Base-by-base conservation (phyloP, 164 flowering plant species). In the Piper betle region DNA sequence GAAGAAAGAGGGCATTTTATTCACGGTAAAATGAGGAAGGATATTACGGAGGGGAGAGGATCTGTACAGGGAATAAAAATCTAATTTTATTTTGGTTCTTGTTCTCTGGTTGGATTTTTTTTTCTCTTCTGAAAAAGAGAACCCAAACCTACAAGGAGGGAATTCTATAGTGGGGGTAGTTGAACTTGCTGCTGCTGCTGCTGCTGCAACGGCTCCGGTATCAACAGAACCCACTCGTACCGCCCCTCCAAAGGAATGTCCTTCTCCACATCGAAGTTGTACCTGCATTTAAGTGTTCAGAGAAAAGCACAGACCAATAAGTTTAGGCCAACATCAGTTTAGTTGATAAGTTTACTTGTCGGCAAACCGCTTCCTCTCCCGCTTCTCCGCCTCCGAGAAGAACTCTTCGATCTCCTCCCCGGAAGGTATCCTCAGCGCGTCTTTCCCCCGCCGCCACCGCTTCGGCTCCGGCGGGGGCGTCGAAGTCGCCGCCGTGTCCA, bases 181-280 rank as follows among this genome's bases (percentile, higher is more conserved):
- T n/a, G n/a, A n/a, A 15, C 62, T 33, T 12, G 46, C 38, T 3
- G 39, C 9, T 50, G 40, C 41, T 5, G 18, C 46, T 54, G 33
- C 25, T 33, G 58, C 50, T 62, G 80, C 71, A 75, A n/a, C 8
- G 5, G 33, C 38, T 55, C 13, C 50, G 78, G 81, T 74, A 75
- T 78, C 60, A 87, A 67, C 13, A 68, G 77, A 73, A 79, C 70
- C 96, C 96, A 87, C 68, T 83, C 73, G 75, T 83, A 87, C 37
- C 87, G 83, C 16, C 96, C 96, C 11, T 75, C 77, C 74, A 83
- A 53, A 2, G 96, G 91, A 65, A 68, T 71, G 53, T 85, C 96
- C 71, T 77, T 85, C 68, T 68, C 81, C 55, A 84, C 62, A 64
- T 87, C 96, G 63, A 60, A 87, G 61, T 87, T 87, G 74, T 85